Percentiles rank a stretch among this genome's conserved stretches.
Conservation (phyloP, 2,329 filamentous ascomycete species). For the Sporothrix schenckii region DNA sequence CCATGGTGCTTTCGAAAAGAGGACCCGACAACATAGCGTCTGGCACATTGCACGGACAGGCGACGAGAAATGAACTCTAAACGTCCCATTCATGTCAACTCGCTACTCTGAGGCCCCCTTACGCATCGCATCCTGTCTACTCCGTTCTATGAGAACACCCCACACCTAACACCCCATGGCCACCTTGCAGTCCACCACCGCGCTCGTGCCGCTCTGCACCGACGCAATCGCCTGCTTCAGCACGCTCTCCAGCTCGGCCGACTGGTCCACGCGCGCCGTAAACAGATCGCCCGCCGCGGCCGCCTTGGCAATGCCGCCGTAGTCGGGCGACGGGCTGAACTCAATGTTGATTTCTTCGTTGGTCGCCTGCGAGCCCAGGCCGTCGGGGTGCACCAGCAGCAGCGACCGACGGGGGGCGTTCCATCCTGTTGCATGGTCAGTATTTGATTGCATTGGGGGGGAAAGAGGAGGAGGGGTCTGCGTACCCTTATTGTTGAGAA, state of each 20-base stretch:
- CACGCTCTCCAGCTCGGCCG: constrained; percentile 51
- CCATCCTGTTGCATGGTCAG: constrained; percentile 49
- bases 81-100: too few species aligned
- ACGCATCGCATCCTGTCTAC: background rate
- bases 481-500: constrained; percentile 58
- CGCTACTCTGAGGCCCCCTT: too few species aligned
- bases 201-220: constrained; percentile 55
- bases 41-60: background rate
- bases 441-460: too few species aligned
- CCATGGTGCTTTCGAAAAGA: too few species aligned
- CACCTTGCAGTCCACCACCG: constrained; percentile 60
- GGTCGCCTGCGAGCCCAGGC: constrained; percentile 56
- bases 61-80: background rate
- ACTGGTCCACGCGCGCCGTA: constrained; percentile 52
- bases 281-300: constrained; percentile 59
- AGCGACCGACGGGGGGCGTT: constrained; percentile 62
- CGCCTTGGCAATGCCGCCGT: constrained; percentile 63
- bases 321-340: constrained; percentile 61
- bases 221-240: constrained; percentile 55
- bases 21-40: too few species aligned
- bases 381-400: constrained; percentile 61
- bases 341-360: constrained; percentile 67
- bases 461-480: too few species aligned
- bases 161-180: constrained; percentile 43
- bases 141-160: too few species aligned